Conservation (phyloP, 192 early-diverging fungal genomes). For the Coemansia sp. region DNA sequence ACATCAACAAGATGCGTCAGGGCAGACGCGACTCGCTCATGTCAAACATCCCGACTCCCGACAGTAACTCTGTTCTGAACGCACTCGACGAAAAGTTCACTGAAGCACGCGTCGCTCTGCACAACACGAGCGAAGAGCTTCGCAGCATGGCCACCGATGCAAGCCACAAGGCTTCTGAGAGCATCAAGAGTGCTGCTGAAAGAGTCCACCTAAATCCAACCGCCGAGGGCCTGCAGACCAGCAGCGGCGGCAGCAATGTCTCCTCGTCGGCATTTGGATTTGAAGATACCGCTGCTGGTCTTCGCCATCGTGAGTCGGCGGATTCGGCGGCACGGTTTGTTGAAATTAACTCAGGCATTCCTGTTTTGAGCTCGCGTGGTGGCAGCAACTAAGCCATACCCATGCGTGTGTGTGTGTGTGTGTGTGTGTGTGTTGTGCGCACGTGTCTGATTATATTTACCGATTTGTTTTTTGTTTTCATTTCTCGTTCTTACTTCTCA, state of each 20-base stretch:
- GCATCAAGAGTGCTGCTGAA: slow-evolving; percentile 8
- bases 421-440: no score
- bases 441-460: no score
- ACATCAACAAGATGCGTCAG: slow-evolving; percentile 1
- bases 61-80: slow-evolving; percentile 23
- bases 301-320: no score
- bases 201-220: slow-evolving; percentile 12
- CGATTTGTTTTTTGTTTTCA: slow-evolving; percentile 5
- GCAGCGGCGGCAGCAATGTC: no score
- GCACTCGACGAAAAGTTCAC: slow-evolving; percentile 38
- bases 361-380: slow-evolving; percentile 14
- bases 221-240: slow-evolving; percentile 24
- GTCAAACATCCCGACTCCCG: neutral
- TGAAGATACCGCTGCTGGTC: no score
- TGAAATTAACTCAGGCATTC: slow-evolving; percentile 35
- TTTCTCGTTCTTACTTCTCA: no score
- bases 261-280: no score
- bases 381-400: neutral
- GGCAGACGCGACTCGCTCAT: slow-evolving; percentile 31
- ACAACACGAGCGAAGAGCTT: slow-evolving; percentile 18
- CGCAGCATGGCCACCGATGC: slow-evolving; percentile 27
- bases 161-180: slow-evolving; percentile 9
- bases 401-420: no score
- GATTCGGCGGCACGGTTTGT: no score
- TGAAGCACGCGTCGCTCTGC: slow-evolving; percentile 29